phyloP scores from a whole-genome alignment of 805 yeast species.

The Candida andamanensis region DNA sequence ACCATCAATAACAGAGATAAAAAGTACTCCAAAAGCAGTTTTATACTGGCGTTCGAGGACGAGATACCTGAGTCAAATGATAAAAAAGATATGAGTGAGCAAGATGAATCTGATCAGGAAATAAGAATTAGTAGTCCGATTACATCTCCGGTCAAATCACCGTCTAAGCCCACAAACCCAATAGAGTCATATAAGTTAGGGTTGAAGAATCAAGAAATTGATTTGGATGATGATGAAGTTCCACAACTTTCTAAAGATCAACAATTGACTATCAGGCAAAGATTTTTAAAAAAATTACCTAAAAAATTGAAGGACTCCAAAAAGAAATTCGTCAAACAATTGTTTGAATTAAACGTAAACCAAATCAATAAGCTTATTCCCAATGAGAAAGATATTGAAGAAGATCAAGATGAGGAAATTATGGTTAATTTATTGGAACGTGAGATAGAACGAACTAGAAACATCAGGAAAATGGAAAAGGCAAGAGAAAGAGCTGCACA shows the following conservation, averaged over 20 bases:
- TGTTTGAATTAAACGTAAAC: slow-evolving; percentile 26
- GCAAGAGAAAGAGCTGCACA: slow-evolving; percentile 31
- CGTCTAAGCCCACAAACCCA: slow-evolving; percentile 19
- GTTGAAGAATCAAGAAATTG: slow-evolving; percentile 16
- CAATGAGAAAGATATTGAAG: slow-evolving; percentile 20
- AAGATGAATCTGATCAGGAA: slow-evolving; percentile 1
- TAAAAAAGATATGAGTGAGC: too few species aligned
- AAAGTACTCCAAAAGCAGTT: slow-evolving; percentile 26
- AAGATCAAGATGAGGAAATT: slow-evolving; percentile 39
- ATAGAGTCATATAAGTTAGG: slow-evolving; percentile 32
- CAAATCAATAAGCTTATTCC: slow-evolving; percentile 33
- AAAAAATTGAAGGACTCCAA: slow-evolving; percentile 1
- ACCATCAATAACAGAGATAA: slow-evolving; percentile 4
- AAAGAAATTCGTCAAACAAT: slow-evolving; percentile 4
- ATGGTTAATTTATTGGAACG: slow-evolving; percentile 44
- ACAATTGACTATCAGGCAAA: slow-evolving; percentile 8
- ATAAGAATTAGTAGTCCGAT: slow-evolving; percentile 3
- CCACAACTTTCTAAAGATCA: slow-evolving; percentile 10
- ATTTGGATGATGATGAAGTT: slow-evolving; percentile 7
- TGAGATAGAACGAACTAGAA: slow-evolving; percentile 45
- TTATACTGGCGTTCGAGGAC: slow-evolving; percentile 33
- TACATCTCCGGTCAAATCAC: slow-evolving; percentile 8
- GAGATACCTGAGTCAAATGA: neutral
- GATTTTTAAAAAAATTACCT: slow-evolving; percentile 2
- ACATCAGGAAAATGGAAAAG: slow-evolving; percentile 41